phyloP scores from a whole-genome alignment of 2,329 filamentous ascomycete genomes.

The Fusarium multiceps region DNA sequence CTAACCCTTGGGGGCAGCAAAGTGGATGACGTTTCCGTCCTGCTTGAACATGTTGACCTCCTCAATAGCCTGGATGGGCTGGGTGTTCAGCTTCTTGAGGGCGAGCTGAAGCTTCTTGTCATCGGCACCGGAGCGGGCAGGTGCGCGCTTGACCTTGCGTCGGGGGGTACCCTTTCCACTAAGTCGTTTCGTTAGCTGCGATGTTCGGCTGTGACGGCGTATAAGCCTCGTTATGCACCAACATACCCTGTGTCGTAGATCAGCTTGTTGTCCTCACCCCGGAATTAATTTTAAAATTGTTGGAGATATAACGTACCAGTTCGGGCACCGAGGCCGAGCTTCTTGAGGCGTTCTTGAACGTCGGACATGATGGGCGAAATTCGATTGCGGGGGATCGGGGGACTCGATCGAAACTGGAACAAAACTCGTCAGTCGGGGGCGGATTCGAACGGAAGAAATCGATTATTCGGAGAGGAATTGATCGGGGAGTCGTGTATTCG shows the following conservation, averaged over 20 bases:
- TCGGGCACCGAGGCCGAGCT: conserved; percentile 64
- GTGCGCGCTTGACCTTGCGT: conserved; percentile 98
- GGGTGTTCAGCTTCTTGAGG: conserved; percentile 99
- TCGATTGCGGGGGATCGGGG: conserved; percentile 48
- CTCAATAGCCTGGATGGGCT: conserved; percentile 99
- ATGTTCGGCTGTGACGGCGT: conserved; percentile 27
- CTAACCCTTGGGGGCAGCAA: conserved; percentile 95
- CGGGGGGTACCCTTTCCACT: conserved; percentile 98
- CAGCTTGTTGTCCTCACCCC: conserved; percentile 22
- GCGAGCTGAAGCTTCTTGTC: conserved; percentile 99
- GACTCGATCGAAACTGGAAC: conserved; percentile 45
- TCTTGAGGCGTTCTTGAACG: conserved; percentile 69
- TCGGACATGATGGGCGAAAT: conserved; percentile 62
- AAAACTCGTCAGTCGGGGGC: conserved; percentile 45
- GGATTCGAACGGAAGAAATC: conserved; percentile 39
- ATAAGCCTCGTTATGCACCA: conserved; percentile 25
- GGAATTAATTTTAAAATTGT: neutral
- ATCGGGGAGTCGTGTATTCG: conserved; percentile 31
- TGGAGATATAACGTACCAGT: conserved; percentile 70
- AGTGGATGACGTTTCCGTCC: conserved; percentile 99
- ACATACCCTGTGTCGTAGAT: conserved; percentile 53
- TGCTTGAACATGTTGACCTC: conserved; percentile 99
- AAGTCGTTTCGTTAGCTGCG: conserved; percentile 47
- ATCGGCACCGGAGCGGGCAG: conserved; percentile 91
- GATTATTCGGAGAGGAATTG: conserved; percentile 22